These are phyloP conservation scores for Corynespora cassiicola DNA, from an alignment of 2,329 filamentous ascomycete genomes.

Conservation along the genomic window DNA sequence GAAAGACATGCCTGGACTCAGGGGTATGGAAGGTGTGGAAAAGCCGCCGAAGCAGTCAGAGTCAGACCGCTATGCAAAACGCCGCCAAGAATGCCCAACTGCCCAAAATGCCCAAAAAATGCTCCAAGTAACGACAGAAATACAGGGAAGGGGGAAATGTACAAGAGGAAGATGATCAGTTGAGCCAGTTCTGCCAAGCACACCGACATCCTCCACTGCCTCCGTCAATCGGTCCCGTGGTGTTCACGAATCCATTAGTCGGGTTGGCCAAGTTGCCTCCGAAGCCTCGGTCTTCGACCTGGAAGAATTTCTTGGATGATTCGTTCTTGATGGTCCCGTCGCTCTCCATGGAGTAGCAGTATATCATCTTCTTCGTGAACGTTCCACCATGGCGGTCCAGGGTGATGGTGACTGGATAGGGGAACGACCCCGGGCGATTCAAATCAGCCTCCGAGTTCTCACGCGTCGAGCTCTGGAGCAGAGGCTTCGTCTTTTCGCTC, in stretches of 20 bases:
- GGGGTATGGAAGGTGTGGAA: too few relatives aligned
- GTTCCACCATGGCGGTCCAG: constrained; percentile 67
- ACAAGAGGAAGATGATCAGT: constrained; percentile 3
- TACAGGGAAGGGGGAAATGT: background rate
- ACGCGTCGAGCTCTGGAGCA: constrained; percentile 34
- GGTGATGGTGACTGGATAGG: constrained; percentile 66
- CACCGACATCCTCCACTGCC: constrained; percentile 67
- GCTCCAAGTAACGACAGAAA: background rate
- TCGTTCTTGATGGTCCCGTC: constrained; percentile 50
- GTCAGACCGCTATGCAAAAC: constrained; percentile 25
- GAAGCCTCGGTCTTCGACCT: constrained; percentile 60
- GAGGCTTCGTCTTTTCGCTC: constrained; percentile 47
- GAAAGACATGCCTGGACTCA: too few relatives aligned
- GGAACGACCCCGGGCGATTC: constrained; percentile 63
- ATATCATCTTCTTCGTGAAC: constrained; percentile 61
- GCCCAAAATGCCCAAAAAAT: too few relatives aligned
- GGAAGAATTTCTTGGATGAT: constrained; percentile 51
- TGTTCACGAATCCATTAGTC: constrained; percentile 51
- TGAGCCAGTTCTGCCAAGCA: constrained; percentile 63
- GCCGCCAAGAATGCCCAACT: constrained; percentile 18
- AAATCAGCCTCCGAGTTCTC: constrained; percentile 52
- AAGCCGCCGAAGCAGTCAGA: constrained; percentile 8
- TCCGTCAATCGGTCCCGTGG: constrained; percentile 60
- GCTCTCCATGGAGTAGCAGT: constrained; percentile 64
- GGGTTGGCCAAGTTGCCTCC: constrained; percentile 61